Conservation (phyloP, 805 yeast genomes). For the Clavispora phyllophila region DNA sequence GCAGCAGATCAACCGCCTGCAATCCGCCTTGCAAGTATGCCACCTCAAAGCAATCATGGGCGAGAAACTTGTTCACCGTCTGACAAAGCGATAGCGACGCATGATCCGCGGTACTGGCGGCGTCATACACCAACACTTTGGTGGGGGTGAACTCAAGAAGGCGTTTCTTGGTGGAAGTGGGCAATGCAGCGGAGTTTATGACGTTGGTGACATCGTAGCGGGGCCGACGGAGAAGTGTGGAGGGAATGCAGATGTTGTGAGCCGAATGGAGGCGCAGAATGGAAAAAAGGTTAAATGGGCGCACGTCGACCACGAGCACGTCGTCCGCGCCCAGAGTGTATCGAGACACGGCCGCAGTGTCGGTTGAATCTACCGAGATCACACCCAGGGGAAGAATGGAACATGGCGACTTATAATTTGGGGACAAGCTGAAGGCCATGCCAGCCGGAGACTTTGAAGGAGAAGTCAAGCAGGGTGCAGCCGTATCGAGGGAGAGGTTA, state of each 20-base stretch:
- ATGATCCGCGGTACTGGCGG: constrained; percentile 16
- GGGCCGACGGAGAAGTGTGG: constrained; percentile 38
- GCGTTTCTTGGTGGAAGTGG: constrained; percentile 15
- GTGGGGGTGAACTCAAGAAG: constrained; percentile 14
- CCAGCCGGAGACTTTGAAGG: not conserved
- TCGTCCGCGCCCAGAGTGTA: constrained; percentile 1
- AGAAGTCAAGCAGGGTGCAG: not conserved
- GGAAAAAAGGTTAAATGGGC: constrained; percentile 35
- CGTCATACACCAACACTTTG: constrained; percentile 31
- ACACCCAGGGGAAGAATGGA: constrained; percentile 10
- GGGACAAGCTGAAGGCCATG: constrained; percentile 6
- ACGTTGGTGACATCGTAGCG: constrained; percentile 30
- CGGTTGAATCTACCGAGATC: constrained; percentile 8
- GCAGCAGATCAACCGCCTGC: constrained; percentile 6
- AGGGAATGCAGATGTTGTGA: constrained; percentile 39
- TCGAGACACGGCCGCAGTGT: constrained; percentile 2
- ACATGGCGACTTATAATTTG: constrained; percentile 13
- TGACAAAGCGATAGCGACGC: constrained; percentile 29
- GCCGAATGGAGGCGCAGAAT: constrained; percentile 26
- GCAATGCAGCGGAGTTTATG: constrained; percentile 26
- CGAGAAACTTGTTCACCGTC: constrained; percentile 26
- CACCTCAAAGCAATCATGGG: constrained; percentile 18
- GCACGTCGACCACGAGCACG: constrained; percentile 28
- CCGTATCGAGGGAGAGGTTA: constrained; percentile 3
- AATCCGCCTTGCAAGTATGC: constrained; percentile 27